Conservation (phyloP, 441 rosid species). For the Adansonia gregorii region DNA sequence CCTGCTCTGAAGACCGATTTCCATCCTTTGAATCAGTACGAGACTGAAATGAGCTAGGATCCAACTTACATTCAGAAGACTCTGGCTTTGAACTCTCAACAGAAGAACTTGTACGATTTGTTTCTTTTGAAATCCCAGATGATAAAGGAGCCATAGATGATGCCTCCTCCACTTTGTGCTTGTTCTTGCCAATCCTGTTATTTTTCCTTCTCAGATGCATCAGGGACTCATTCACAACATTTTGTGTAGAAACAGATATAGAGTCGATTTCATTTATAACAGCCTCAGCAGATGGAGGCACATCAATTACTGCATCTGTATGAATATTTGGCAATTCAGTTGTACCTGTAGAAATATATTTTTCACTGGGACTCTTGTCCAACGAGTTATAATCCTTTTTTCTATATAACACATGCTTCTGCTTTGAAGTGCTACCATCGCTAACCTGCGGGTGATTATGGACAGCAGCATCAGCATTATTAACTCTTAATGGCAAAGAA, state of each 20-base stretch:
- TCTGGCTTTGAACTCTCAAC: constrained; percentile 44
- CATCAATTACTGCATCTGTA: constrained; percentile 37
- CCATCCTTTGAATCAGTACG: constrained; percentile 47
- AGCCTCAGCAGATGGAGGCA: constrained; percentile 39
- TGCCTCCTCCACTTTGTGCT: constrained; percentile 64
- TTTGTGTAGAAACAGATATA: constrained; percentile 42
- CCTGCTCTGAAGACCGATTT: constrained; percentile 54
- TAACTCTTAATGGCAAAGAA: constrained; percentile 35
- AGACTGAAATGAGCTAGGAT: constrained; percentile 34
- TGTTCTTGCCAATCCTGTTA: constrained; percentile 64
- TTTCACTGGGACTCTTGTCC: constrained; percentile 54
- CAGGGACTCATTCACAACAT: constrained; percentile 48
- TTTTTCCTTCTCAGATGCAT: constrained; percentile 59
- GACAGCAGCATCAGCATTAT: constrained; percentile 38
- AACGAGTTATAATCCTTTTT: constrained; percentile 53
- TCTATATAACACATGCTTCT: constrained; percentile 51
- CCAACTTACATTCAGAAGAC: constrained; percentile 47
- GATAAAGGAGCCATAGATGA: constrained; percentile 40
- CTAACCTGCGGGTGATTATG: constrained; percentile 36
- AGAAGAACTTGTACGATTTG: constrained; percentile 35
- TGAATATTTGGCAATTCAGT: constrained; percentile 39
- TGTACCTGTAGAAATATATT: constrained; percentile 33
- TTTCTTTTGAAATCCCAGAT: constrained; percentile 40
- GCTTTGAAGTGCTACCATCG: constrained; percentile 54
- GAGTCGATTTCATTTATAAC: constrained; percentile 40